Conservation (phyloP, 306 rosid genomes). For the Begonia fuchsioides region DNA sequence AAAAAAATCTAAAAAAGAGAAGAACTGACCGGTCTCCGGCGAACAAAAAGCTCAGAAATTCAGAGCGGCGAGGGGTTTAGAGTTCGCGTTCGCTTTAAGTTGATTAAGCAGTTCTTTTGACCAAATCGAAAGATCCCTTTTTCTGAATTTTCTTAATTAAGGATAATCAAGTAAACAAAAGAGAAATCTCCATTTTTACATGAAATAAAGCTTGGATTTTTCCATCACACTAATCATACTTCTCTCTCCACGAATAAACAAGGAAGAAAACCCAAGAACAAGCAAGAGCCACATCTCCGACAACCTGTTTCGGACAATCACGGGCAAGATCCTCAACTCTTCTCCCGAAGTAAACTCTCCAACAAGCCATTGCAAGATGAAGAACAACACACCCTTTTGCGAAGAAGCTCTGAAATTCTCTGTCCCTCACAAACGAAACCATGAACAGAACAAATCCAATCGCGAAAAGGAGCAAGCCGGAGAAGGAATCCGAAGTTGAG, state of each 20-base stretch:
- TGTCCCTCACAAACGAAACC: conserved; percentile 73
- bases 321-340: conserved; percentile 47
- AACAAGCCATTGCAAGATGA: conserved; percentile 72
- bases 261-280: conserved; percentile 68
- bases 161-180: too few relatives aligned
- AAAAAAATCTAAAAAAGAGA: too few relatives aligned
- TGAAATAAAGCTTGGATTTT: too few relatives aligned
- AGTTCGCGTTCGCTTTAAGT: too few relatives aligned
- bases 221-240: conserved; percentile 44
- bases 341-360: conserved; percentile 67
- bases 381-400: conserved; percentile 74
- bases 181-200: too few relatives aligned
- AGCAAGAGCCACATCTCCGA: conserved; percentile 67
- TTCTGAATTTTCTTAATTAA: too few relatives aligned
- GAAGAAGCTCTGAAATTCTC: conserved; percentile 75
- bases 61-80: too few relatives aligned
- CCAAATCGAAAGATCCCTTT: too few relatives aligned
- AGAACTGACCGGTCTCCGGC: too few relatives aligned
- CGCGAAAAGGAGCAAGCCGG: conserved; percentile 59
- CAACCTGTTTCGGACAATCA: conserved; percentile 61
- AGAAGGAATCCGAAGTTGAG: conserved; percentile 69
- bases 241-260: conserved; percentile 70
- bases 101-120: too few relatives aligned
- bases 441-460: conserved; percentile 64
- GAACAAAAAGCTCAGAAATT: too few relatives aligned